Percentiles rank a stretch among this genome's conserved stretches.
Conservation (phyloP, 441 rosid species). For the Adansonia grandidieri region DNA sequence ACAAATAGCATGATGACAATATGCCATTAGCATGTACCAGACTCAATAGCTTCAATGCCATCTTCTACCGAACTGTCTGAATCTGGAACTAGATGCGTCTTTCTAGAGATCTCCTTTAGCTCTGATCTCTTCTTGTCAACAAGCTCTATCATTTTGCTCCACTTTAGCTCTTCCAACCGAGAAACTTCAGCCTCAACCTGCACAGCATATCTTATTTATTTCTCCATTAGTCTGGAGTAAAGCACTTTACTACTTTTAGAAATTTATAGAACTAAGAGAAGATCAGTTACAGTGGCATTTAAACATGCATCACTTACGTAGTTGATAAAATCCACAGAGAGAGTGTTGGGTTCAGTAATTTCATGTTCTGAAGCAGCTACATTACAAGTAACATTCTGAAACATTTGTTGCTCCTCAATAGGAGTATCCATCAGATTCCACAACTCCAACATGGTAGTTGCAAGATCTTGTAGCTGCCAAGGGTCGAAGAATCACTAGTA, state of each 20-base stretch:
- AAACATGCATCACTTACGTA: conserved; percentile 52
- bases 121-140: conserved; percentile 89
- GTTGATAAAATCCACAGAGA: conserved; percentile 78
- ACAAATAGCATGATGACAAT: neutral
- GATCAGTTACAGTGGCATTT: conserved; percentile 15
- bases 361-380: conserved; percentile 96
- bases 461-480: conserved; percentile 94
- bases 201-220: conserved; percentile 28
- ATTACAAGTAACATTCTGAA: conserved; percentile 85
- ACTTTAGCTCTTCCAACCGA: conserved; percentile 82
- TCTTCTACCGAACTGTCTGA: conserved; percentile 62
- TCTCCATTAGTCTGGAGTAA: conserved; percentile 5
- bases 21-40: conserved; percentile 50
- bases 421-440: conserved; percentile 99
- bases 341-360: conserved; percentile 82
- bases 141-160: conserved; percentile 98
- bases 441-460: conserved; percentile 84
- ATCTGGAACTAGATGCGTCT: conserved; percentile 83
- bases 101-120: conserved; percentile 88
- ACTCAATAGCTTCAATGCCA: conserved; percentile 72
- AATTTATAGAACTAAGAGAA: conserved; percentile 18
- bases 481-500: neutral
- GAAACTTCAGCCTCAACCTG: conserved; percentile 93
- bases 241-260: neutral
- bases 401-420: conserved; percentile 86